Evolutionary conservation across 352 stramenopile genomes (phyloP).

Genomic region (Pythium sukuiense): DNA sequence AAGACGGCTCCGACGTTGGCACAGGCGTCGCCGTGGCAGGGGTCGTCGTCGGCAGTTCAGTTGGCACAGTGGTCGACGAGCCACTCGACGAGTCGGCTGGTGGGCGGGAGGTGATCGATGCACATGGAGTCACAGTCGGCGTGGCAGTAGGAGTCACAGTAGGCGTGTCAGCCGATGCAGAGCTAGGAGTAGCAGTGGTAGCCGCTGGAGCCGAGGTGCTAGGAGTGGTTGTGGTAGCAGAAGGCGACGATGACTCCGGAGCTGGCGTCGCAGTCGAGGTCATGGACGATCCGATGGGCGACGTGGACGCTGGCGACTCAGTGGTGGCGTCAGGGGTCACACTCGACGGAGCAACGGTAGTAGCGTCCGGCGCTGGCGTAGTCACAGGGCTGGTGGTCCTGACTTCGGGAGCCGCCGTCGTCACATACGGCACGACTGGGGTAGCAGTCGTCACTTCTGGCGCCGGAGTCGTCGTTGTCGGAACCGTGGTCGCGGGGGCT

Average conservation of each 20-base stretch:
- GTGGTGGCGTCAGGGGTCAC: neutral
- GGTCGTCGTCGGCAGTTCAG: neutral
- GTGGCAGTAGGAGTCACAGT: neutral
- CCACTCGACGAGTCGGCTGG: constrained; percentile 3
- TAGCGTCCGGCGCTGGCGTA: neutral
- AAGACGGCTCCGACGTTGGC: neutral
- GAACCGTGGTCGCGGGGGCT: constrained; percentile 2
- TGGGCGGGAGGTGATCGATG: neutral
- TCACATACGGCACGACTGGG: neutral
- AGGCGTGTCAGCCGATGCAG: constrained; percentile 2
- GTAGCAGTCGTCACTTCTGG: constrained; percentile 1
- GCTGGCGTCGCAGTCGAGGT: neutral
- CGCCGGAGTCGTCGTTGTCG: neutral
- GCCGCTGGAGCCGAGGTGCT: neutral
- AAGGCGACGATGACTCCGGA: neutral
- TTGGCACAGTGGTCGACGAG: constrained; percentile 5
- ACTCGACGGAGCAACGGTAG: neutral
- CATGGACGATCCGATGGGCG: neutral
- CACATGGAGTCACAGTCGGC: neutral
- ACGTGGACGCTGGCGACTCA: neutral
- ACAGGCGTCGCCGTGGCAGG: neutral
- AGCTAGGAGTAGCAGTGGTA: neutral
- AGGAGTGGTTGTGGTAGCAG: constrained; percentile 1
- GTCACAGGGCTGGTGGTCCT: neutral
- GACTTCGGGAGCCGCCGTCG: neutral